These are phyloP conservation scores for Canna indica DNA, from an alignment of 176 grass and related monocot species.

Conservation along the genomic window DNA sequence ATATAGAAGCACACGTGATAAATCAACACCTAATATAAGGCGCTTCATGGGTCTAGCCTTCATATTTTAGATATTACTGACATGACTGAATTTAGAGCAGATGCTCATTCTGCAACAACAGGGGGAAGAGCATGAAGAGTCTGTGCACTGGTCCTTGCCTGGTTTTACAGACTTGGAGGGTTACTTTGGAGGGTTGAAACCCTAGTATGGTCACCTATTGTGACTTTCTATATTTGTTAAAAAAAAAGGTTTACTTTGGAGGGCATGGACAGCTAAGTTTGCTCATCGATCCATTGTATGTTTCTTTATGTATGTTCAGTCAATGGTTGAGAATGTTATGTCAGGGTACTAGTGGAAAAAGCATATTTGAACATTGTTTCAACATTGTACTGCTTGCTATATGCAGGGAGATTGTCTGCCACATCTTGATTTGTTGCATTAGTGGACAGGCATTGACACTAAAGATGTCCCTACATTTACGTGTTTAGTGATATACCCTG, in stretches of 20 bases:
- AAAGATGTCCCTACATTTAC: no score
- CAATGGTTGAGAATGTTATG: not conserved
- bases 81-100: constrained; percentile 85
- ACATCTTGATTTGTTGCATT: not conserved
- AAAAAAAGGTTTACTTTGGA: no score
- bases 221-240: no score
- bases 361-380: not conserved
- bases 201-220: no score
- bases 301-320: not conserved
- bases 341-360: not conserved
- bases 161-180: constrained; percentile 66
- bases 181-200: constrained; percentile 28
- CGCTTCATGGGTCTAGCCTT: constrained; percentile 43
- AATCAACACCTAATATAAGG: constrained; percentile 49
- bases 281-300: not conserved
- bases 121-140: constrained; percentile 87
- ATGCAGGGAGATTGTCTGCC: not conserved
- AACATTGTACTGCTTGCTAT: not conserved
- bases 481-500: no score
- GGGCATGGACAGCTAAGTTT: not conserved
- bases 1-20: constrained; percentile 48
- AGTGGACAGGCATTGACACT: no score
- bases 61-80: constrained; percentile 49
- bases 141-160: constrained; percentile 95
- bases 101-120: constrained; percentile 74